These are phyloP conservation scores for Trichoderma citrinoviride DNA, from an alignment of 2,329 filamentous ascomycete species.

Conservation along the genomic window DNA sequence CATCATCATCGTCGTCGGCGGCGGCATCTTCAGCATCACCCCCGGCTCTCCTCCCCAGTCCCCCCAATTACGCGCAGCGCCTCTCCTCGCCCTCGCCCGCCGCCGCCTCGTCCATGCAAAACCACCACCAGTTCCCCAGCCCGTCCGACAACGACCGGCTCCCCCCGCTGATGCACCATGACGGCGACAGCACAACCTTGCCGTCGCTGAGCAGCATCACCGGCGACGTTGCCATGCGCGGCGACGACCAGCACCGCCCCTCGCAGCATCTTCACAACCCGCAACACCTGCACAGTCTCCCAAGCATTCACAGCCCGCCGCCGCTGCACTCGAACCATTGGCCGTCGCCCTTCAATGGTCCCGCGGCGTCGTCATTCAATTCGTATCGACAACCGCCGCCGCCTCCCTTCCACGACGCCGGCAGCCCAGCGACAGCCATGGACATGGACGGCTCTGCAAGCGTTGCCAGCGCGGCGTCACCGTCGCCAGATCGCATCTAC, in stretches of 20 bases:
- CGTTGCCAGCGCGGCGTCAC: constrained; percentile 43
- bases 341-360: constrained; percentile 34
- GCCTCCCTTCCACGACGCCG: constrained; percentile 36
- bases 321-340: constrained; percentile 38
- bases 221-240: constrained; percentile 29
- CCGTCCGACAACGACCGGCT: constrained; percentile 22
- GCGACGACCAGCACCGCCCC: constrained; percentile 21
- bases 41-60: neutral
- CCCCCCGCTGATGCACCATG: constrained; percentile 32
- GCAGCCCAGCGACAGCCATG: constrained; percentile 50
- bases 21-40: too few species aligned
- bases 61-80: constrained; percentile 15
- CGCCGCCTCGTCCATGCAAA: constrained; percentile 15
- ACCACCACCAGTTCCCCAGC: constrained; percentile 6
- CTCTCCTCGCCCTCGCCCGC: neutral
- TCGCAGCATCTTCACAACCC: neutral
- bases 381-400: constrained; percentile 39
- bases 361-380: constrained; percentile 34
- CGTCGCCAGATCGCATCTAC: constrained; percentile 35
- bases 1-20: too few species aligned
- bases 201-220: constrained; percentile 40
- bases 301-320: constrained; percentile 9
- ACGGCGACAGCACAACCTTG: constrained; percentile 32
- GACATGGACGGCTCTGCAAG: constrained; percentile 47
- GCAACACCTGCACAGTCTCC: neutral